Evolutionary conservation across 169 alveolate genomes (phyloP).

Genomic region (Plasmodium chabaudi): DNA sequence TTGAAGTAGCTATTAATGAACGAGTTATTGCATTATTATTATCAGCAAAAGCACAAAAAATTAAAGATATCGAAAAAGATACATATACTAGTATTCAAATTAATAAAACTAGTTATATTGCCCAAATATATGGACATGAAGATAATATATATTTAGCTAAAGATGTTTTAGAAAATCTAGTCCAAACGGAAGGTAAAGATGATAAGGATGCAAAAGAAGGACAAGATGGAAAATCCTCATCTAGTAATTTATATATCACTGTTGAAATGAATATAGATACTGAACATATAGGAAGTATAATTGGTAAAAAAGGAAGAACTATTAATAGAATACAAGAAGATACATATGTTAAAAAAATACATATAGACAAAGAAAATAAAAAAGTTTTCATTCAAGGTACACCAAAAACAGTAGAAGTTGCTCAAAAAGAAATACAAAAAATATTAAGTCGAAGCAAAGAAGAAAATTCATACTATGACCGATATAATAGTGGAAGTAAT

Average conservation of each 20-base stretch:
- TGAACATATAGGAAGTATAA: constrained; percentile 70
- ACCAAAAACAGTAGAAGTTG: constrained; percentile 54
- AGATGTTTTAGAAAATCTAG: constrained; percentile 48
- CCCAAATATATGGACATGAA: constrained; percentile 72
- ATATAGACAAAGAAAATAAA: constrained; percentile 63
- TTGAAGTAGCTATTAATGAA: constrained; percentile 50
- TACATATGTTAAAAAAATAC: constrained; percentile 59
- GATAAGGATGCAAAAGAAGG: too few relatives aligned
- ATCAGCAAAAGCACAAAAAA: constrained; percentile 70
- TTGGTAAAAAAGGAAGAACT: constrained; percentile 71
- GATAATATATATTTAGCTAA: constrained; percentile 52
- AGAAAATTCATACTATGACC: constrained; percentile 10
- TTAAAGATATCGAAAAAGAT: constrained; percentile 72
- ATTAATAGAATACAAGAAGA: constrained; percentile 70
- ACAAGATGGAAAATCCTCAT: constrained; percentile 7
- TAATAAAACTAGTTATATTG: constrained; percentile 45
- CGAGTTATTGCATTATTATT: constrained; percentile 54
- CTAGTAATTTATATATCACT: constrained; percentile 56
- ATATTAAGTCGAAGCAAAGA: constrained; percentile 46
- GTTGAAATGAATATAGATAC: constrained; percentile 70
- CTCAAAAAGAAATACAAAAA: constrained; percentile 58
- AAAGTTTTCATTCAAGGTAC: constrained; percentile 56
- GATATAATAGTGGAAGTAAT: not conserved
- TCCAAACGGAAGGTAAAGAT: constrained; percentile 17
- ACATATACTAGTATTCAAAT: constrained; percentile 71